Evolutionary conservation across 2,329 filamentous ascomycete species (phyloP), one percentile per base, ranked within the genome.

Genomic region (Ploettnerulaceae sp.): DNA sequence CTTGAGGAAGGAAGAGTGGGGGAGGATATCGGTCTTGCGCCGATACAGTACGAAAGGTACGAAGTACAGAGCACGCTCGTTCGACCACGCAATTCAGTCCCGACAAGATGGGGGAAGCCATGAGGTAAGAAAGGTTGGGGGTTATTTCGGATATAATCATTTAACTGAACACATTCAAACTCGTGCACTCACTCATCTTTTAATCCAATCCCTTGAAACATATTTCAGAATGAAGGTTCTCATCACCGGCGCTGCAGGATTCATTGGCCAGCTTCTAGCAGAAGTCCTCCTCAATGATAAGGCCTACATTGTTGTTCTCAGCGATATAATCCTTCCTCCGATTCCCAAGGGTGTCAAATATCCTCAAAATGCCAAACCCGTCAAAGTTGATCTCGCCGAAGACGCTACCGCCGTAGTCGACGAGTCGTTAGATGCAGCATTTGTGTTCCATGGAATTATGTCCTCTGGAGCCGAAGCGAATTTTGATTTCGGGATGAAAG

Each of bases 371-470:
- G 58, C 54, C 3, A 52, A 55, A 31, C 41, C 60, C 2, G 51
- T 67, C 21, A 47, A 63, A 29, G 57, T 62, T 2, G 57, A 67
- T 55, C 46, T 71, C 37, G 68, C 67, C 28, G 46, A 62, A 1
- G 18, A 56, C 0, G 60, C 59, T 5, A 58, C 67, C 2, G 39
- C 58, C 0, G 45, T 53, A 2, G 59, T 70, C 11, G 55, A 70
- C 28, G 32, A 36, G 5, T n/a, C 44, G 6, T 66, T 73, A 9
- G 64, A 72, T 26, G 68, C 70, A 7, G 70, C 77, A 32, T 82
- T 79, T 59, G 70, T 80, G 36, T 73, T 82, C 47, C 79, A 82
- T 57, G 79, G 79, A 33, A 77, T 82, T 64, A 82, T 82, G 79
- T 81, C 76, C 0, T 72, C 72, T 17, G 78, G 77, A 11, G 73